phyloP scores from a whole-genome alignment of 116 monocot species.

The Papilionanthe hybrid region DNA sequence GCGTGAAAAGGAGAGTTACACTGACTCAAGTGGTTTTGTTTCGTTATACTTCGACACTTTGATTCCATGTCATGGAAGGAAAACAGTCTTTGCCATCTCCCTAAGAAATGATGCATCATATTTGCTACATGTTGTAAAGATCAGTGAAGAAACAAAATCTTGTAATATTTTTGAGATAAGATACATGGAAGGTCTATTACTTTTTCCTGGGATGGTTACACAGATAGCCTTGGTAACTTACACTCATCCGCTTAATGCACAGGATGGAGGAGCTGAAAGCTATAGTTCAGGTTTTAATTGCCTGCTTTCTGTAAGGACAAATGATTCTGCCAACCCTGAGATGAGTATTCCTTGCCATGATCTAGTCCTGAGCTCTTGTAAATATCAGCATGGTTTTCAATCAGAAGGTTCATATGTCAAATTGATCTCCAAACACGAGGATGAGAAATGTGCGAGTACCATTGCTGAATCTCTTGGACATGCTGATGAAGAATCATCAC shows the following conservation, averaged over 20 bases:
- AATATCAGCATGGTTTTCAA: neutral
- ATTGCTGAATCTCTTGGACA: constrained; percentile 27
- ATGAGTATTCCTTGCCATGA: constrained; percentile 57
- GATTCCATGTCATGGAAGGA: constrained; percentile 22
- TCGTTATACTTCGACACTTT: constrained; percentile 42
- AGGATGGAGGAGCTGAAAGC: constrained; percentile 12
- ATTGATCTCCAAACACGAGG: constrained; percentile 14
- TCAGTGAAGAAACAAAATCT: constrained; percentile 38
- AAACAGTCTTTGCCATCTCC: constrained; percentile 39
- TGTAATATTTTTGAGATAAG: constrained; percentile 42
- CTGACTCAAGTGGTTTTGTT: constrained; percentile 22
- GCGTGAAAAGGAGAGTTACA: constrained; percentile 25
- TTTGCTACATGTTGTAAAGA: constrained; percentile 37
- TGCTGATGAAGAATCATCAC: constrained; percentile 21
- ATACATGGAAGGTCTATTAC: constrained; percentile 53
- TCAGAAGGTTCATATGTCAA: constrained; percentile 22
- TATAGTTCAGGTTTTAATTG: constrained; percentile 25
- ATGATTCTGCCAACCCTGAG: constrained; percentile 46
- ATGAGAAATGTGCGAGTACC: constrained; percentile 24
- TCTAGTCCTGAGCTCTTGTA: constrained; percentile 25
- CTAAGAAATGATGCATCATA: constrained; percentile 42
- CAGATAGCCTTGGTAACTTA: constrained; percentile 45
- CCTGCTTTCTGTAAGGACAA: constrained; percentile 48
- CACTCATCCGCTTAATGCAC: constrained; percentile 9
- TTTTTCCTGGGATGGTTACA: constrained; percentile 53